These are phyloP conservation scores for Articulospora tetracladia DNA, from an alignment of 495 filamentous ascomycete genomes.

Conservation along the genomic window DNA sequence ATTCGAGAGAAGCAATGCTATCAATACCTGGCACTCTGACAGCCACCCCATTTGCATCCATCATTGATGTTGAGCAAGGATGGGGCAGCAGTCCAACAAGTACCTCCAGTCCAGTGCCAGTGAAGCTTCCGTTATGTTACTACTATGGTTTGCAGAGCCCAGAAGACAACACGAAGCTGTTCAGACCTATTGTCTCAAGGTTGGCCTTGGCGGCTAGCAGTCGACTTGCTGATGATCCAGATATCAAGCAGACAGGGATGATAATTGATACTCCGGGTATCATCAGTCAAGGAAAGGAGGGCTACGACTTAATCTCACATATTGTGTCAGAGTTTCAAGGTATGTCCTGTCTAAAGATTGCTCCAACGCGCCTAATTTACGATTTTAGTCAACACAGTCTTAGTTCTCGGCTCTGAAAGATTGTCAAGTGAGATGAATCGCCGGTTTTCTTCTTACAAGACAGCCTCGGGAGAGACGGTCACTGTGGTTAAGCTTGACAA, in stretches of 20 bases:
- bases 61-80: constrained; percentile 87
- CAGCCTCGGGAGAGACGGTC: constrained; percentile 54
- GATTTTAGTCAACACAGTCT: constrained; percentile 63
- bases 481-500: constrained; percentile 76
- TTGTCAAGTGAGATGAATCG: constrained; percentile 74
- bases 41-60: constrained; percentile 74
- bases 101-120: constrained; percentile 79
- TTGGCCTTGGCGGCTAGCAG: constrained; percentile 76
- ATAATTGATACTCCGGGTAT: constrained; percentile 83
- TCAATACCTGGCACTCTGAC: constrained; percentile 81
- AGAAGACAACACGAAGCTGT: constrained; percentile 69
- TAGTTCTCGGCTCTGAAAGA: constrained; percentile 81
- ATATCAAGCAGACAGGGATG: constrained; percentile 66
- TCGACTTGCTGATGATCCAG: constrained; percentile 73
- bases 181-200: constrained; percentile 67
- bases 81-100: constrained; percentile 90
- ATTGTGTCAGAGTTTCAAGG: constrained; percentile 83
- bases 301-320: constrained; percentile 74
- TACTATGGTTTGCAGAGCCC: constrained; percentile 74
- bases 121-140: constrained; percentile 92
- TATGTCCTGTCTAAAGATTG: constrained; percentile 30
- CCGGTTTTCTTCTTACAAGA: constrained; percentile 59
- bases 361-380: constrained; percentile 2
- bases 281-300: constrained; percentile 56
- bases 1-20: constrained; percentile 82